phyloP scores from a whole-genome alignment of 2,329 filamentous ascomycete species.

The Fusarium xyrophilum region DNA sequence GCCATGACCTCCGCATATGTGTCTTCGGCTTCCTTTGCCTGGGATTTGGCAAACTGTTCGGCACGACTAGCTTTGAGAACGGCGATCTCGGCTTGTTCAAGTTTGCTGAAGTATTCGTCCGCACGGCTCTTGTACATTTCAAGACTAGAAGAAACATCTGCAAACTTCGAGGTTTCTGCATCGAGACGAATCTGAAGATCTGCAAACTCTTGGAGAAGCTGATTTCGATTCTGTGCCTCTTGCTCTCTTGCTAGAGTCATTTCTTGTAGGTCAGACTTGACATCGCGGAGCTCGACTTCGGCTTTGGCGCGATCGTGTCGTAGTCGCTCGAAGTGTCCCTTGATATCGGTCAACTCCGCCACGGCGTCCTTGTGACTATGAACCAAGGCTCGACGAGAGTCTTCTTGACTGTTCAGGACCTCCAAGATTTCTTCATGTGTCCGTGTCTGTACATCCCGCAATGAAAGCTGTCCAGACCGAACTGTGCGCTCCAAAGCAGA shows the following conservation, averaged over 20 bases:
- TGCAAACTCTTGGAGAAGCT: slow-evolving; percentile 89
- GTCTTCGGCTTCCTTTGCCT: slow-evolving; percentile 90
- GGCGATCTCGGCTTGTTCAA: slow-evolving; percentile 95
- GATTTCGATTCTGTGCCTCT: slow-evolving; percentile 83
- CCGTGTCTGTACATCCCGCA: slow-evolving; percentile 90
- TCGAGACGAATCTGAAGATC: slow-evolving; percentile 94
- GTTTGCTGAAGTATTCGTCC: slow-evolving; percentile 95
- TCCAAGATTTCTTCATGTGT: slow-evolving; percentile 95
- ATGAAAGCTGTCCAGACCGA: slow-evolving; percentile 82
- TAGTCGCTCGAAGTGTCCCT: slow-evolving; percentile 84
- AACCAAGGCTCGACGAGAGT: slow-evolving; percentile 80
- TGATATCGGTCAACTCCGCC: slow-evolving; percentile 84
- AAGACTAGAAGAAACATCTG: slow-evolving; percentile 83
- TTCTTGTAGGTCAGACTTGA: slow-evolving; percentile 83
- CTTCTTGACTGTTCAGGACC: slow-evolving; percentile 89
- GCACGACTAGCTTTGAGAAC: slow-evolving; percentile 91
- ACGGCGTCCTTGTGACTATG: slow-evolving; percentile 86
- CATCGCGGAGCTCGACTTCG: slow-evolving; percentile 87
- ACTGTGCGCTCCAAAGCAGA: slow-evolving; percentile 88
- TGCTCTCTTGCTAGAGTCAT: slow-evolving; percentile 80
- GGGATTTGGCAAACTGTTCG: slow-evolving; percentile 91
- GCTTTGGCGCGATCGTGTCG: slow-evolving; percentile 79
- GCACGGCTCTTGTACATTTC: slow-evolving; percentile 89
- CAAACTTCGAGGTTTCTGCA: slow-evolving; percentile 82
- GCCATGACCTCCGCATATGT: slow-evolving; percentile 89